Conservation (phyloP, 306 rosid species). For the Acmispon strigosus region DNA sequence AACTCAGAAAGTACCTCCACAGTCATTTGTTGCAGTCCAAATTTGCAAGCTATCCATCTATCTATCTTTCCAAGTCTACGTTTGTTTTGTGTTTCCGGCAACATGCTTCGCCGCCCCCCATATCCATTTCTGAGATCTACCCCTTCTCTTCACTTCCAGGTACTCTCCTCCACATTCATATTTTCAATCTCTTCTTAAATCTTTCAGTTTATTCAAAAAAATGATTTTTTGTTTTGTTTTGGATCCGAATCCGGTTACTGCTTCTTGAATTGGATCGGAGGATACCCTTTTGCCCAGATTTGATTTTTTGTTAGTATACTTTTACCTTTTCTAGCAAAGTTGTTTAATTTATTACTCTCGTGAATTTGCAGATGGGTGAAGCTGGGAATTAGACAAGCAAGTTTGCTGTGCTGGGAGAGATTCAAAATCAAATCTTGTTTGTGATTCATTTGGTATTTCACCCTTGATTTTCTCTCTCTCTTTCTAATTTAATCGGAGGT, state of each 20-base stretch:
- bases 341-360: slow-evolving; percentile 5
- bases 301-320: neutral
- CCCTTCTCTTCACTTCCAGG: slow-evolving; percentile 31
- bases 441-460: slow-evolving; percentile 24
- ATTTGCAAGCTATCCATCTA: slow-evolving; percentile 21
- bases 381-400: slow-evolving; percentile 24
- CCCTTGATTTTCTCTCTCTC: slow-evolving; percentile 5
- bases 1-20: slow-evolving; percentile 3
- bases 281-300: slow-evolving; percentile 8
- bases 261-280: slow-evolving; percentile 36
- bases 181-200: neutral
- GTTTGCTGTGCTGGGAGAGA: slow-evolving; percentile 11
- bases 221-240: neutral
- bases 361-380: slow-evolving; percentile 37
- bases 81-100: slow-evolving; percentile 13
- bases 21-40: slow-evolving; percentile 21
- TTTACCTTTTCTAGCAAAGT: neutral
- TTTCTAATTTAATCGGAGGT: slow-evolving; percentile 14
- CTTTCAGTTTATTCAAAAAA: neutral
- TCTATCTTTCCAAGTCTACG: neutral
- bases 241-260: slow-evolving; percentile 30
- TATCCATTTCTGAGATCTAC: slow-evolving; percentile 36
- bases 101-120: slow-evolving; percentile 30
- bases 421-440: slow-evolving; percentile 13
- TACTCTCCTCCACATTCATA: slow-evolving; percentile 20